Percentiles rank a stretch among this genome's conserved stretches.
These are phyloP conservation scores for Rhodotorula sp. DNA, from an alignment of 1,284 basidiomycete genomes.

Conservation along the genomic window DNA sequence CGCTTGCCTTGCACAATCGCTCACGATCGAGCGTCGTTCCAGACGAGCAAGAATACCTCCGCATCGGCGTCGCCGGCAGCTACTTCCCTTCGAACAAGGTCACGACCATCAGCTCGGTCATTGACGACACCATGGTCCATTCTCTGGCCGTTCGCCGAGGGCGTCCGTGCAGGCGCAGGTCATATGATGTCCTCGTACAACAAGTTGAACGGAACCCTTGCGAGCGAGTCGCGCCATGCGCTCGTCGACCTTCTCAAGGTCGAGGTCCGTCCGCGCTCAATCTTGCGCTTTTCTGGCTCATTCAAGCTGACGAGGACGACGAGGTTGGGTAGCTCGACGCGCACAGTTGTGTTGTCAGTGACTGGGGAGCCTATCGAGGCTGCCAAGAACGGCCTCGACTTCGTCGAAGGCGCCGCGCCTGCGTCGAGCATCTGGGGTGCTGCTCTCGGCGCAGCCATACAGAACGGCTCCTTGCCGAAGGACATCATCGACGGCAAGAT, in stretches of 20 bases:
- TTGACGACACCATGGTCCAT: conserved; percentile 27
- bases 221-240: neutral
- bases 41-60: conserved; percentile 13
- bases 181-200: conserved; percentile 51
- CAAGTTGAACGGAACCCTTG: conserved; percentile 19
- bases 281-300: neutral
- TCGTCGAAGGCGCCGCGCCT: neutral
- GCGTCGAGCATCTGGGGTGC: conserved; percentile 5
- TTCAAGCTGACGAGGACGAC: no score
- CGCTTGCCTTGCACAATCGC: neutral
- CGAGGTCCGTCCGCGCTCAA: neutral
- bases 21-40: neutral
- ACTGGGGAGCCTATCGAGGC: conserved; percentile 42
- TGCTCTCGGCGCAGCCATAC: conserved; percentile 41
- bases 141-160: conserved; percentile 45
- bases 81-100: conserved; percentile 59
- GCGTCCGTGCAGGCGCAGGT: conserved; percentile 72
- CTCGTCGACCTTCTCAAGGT: conserved; percentile 11
- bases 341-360: neutral
- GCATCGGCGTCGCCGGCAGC: neutral
- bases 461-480: conserved; percentile 47
- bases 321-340: neutral
- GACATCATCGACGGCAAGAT: conserved; percentile 47
- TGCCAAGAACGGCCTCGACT: conserved; percentile 6
- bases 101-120: conserved; percentile 58